A percentile compares a stretch with the other conserved stretches of the same genome.
phyloP scores from a whole-genome alignment of 2,329 filamentous ascomycete genomes.

The Hymenoscyphus fraxineus region DNA sequence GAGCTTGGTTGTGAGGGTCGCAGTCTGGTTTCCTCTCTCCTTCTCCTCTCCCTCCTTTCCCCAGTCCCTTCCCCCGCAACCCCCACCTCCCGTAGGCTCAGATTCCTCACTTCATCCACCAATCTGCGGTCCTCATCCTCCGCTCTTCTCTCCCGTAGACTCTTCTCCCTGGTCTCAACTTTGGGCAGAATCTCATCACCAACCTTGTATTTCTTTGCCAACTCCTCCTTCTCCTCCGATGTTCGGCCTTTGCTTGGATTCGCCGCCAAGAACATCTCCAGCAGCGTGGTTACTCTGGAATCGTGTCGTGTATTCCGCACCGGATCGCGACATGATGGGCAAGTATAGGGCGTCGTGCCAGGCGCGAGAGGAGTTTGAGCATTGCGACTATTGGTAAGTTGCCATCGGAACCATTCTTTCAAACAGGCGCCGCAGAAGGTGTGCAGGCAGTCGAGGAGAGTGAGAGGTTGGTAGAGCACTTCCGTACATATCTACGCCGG shows the following conservation, averaged over 20 bases:
- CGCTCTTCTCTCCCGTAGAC: constrained; percentile 48
- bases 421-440: constrained; percentile 94
- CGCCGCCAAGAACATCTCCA: constrained; percentile 81
- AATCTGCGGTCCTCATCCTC: constrained; percentile 40
- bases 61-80: constrained; percentile 37
- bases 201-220: constrained; percentile 71
- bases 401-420: constrained; percentile 92
- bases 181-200: constrained; percentile 77
- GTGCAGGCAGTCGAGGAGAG: constrained; percentile 87
- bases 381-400: constrained; percentile 40
- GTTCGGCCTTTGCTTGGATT: constrained; percentile 73
- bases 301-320: constrained; percentile 88
- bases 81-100: constrained; percentile 58
- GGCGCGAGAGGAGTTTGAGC: constrained; percentile 25
- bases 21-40: constrained; percentile 29
- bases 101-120: constrained; percentile 30
- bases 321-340: constrained; percentile 82
- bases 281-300: constrained; percentile 80
- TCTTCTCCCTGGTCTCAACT: constrained; percentile 48
- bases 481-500: constrained; percentile 84
- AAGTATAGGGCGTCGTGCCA: constrained; percentile 61
- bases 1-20: constrained; percentile 27
- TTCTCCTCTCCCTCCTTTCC: constrained; percentile 30
- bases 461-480: constrained; percentile 84
- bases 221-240: constrained; percentile 69